Evolutionary conservation across 768 basidiomycete species (phyloP).

Genomic region (Butyriboletus loyo): DNA sequence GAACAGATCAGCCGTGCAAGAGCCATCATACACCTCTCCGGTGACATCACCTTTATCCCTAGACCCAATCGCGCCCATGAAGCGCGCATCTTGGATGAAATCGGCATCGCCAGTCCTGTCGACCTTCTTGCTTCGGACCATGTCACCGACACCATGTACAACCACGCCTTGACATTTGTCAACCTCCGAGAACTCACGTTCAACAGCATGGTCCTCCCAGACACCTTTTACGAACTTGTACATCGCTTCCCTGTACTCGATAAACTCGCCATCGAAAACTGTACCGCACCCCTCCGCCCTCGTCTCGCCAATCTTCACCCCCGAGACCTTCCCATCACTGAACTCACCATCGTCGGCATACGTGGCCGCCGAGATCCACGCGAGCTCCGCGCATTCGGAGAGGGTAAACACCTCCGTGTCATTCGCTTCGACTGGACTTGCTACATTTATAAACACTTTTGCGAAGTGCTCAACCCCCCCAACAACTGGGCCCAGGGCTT

Average conservation of each 20-base stretch:
- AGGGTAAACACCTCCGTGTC: constrained; percentile 35
- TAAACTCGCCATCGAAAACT: constrained; percentile 41
- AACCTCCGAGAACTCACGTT: constrained; percentile 39
- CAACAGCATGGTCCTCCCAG: constrained; percentile 36
- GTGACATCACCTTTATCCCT: constrained; percentile 13
- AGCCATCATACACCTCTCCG: constrained; percentile 18
- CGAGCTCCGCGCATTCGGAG: constrained; percentile 33
- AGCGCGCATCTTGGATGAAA: constrained; percentile 24
- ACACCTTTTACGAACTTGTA: constrained; percentile 34
- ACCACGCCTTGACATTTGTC: constrained; percentile 23
- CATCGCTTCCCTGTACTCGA: constrained; percentile 37
- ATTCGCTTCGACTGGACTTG: constrained; percentile 45
- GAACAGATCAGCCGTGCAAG: constrained; percentile 29
- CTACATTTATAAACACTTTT: constrained; percentile 35
- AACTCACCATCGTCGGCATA: constrained; percentile 39
- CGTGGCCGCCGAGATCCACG: constrained; percentile 28
- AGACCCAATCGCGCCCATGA: constrained; percentile 23
- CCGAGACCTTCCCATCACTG: constrained; percentile 40
- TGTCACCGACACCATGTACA: constrained; percentile 21
- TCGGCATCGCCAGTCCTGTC: constrained; percentile 15
- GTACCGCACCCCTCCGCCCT: constrained; percentile 25
- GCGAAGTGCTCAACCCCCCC: not conserved
- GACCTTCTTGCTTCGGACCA: constrained; percentile 21
- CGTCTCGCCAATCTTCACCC: constrained; percentile 26
- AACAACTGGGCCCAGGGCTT: constrained; percentile 17